Evolutionary conservation across 257 asterid species (phyloP).

Genomic region (Przewalskia tangutica): DNA sequence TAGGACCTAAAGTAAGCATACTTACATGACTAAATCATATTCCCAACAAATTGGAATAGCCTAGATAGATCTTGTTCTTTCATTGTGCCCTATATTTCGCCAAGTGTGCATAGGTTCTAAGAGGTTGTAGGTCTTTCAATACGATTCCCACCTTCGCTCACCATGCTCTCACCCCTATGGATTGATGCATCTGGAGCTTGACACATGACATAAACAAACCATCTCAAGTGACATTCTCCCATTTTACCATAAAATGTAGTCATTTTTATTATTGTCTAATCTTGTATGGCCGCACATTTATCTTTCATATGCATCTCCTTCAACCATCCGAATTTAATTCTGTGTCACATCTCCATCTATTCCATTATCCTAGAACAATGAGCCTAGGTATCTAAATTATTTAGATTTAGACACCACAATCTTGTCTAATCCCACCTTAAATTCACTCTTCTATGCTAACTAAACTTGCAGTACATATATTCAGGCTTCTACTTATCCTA

Average conservation of each 20-base stretch:
- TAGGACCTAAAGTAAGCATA: too few species aligned
- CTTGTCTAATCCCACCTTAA: background rate
- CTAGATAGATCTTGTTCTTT: background rate
- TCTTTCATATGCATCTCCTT: background rate
- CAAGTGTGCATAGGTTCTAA: background rate
- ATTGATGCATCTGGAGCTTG: background rate
- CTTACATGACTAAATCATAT: background rate
- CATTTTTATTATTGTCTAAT: background rate
- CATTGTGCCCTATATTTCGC: background rate
- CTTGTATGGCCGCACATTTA: background rate
- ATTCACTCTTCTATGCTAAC: background rate
- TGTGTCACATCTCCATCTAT: background rate
- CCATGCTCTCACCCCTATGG: background rate
- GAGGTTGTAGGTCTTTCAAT: background rate
- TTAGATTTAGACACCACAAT: too few species aligned
- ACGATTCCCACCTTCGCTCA: background rate
- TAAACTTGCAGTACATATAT: background rate
- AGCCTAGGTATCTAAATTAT: background rate
- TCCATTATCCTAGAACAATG: background rate
- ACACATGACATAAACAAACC: background rate
- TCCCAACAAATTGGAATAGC: background rate
- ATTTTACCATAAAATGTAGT: background rate
- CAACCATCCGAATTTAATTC: background rate
- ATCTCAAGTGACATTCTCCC: background rate
- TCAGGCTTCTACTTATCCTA: background rate